Conservation (phyloP, 495 filamentous ascomycete species). For the Xanthoparmelia taractica region DNA sequence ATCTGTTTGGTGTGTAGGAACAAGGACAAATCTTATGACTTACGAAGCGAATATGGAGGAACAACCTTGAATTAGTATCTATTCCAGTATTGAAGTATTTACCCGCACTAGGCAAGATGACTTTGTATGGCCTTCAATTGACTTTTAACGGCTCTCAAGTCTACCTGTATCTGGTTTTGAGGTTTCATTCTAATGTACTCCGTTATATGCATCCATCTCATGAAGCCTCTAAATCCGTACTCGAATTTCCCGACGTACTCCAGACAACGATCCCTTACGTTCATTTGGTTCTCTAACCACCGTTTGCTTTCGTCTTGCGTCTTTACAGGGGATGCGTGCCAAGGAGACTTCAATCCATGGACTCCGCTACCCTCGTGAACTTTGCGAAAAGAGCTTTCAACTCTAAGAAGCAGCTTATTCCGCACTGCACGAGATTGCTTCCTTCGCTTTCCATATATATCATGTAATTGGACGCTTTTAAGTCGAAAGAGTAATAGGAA, state of each 20-base stretch:
- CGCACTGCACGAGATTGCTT: too few relatives aligned
- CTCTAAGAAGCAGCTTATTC: too few relatives aligned
- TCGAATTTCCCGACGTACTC: too few relatives aligned
- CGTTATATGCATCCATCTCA: background rate
- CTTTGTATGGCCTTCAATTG: background rate
- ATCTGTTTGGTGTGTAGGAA: background rate
- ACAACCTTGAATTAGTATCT: background rate
- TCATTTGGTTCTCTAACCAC: too few relatives aligned
- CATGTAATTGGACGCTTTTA: background rate
- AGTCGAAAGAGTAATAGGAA: background rate
- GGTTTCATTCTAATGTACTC: background rate
- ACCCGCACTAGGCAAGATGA: background rate
- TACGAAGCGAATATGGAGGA: background rate
- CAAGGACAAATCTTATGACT: accelerated
- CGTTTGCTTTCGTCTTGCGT: too few relatives aligned
- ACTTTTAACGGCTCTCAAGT: background rate
- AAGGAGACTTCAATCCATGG: too few relatives aligned
- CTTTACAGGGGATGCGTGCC: too few relatives aligned
- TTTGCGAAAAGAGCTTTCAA: too few relatives aligned
- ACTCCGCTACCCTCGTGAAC: too few relatives aligned
- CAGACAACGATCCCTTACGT: too few relatives aligned
- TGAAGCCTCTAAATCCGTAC: too few relatives aligned
- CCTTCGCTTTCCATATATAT: too few relatives aligned
- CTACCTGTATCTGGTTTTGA: background rate
- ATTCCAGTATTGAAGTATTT: background rate